phyloP scores from a whole-genome alignment of 148 eudicot genomes.

The Silene uniflora region DNA sequence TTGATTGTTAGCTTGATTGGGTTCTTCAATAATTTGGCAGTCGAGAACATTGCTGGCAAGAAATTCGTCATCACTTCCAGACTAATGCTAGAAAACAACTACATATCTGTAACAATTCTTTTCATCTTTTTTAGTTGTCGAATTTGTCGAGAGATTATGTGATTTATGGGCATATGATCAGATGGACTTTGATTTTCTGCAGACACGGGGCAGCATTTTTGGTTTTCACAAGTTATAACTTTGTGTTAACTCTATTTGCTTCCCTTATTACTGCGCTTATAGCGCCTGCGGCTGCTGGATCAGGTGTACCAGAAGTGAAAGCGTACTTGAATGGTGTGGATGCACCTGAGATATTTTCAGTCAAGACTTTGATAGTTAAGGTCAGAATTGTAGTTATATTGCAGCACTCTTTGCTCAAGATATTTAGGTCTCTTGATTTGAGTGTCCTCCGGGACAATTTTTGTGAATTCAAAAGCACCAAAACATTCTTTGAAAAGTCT shows the following conservation, averaged over 20 bases:
- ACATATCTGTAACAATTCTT: background rate
- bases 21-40: conserved; percentile 64
- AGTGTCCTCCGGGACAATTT: background rate
- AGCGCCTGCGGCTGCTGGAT: conserved; percentile 89
- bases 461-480: conserved; percentile 6
- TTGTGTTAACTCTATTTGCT: conserved; percentile 69
- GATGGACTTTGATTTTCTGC: conserved; percentile 11
- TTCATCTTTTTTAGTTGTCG: background rate
- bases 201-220: conserved; percentile 66
- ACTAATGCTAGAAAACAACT: conserved; percentile 64
- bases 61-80: conserved; percentile 86
- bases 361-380: conserved; percentile 74
- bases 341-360: conserved; percentile 73
- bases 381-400: conserved; percentile 29
- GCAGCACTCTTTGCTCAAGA: background rate
- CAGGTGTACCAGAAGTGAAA: conserved; percentile 95
- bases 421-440: conserved; percentile 1
- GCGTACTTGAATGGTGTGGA: conserved; percentile 97
- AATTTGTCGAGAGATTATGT: background rate
- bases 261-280: conserved; percentile 61
- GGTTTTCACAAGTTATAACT: conserved; percentile 65
- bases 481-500: background rate
- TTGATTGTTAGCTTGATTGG: conserved; percentile 63
- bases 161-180: conserved; percentile 1
- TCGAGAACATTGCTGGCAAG: conserved; percentile 80